Evolutionary conservation across 768 basidiomycete species (phyloP), one percentile per base, ranked within the genome.

Genomic region (Lentinula edodes): DNA sequence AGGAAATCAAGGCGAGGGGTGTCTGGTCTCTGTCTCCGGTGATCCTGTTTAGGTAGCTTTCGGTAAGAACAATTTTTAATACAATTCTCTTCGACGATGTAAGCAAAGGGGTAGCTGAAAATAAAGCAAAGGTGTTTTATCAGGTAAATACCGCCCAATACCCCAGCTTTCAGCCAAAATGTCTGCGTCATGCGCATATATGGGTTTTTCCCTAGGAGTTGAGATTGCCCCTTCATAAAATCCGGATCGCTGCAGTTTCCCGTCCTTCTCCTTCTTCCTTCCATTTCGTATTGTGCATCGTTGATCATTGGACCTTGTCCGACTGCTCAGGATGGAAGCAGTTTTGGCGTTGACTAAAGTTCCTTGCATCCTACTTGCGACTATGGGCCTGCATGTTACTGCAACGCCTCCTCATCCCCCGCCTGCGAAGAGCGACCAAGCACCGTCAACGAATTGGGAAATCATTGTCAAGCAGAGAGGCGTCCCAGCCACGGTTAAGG

Each of bases 321-420:
- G 1, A 20, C 28, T 52, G 39, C 15, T 32, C 23, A 38, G 28
- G 10, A 59, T 35, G 43, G 18, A 15, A 46, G n/a, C 15, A n/a
- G 23, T 59, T 34, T 23, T 70, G 66, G 64, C 74, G 39, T 66
- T 78, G 46, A 46, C 77, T 52, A 79, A 76, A 63, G 70, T 83
- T 51, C 79, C 80, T 5, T 76, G 76, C 67, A 73, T 78, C 48
- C 65, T 82, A 41, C 69, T 76, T 16, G 73, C 78, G 16, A 78
- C 78, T 66, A 59, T 77, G 52, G 79, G 77, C 32, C 67, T 83
- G 15, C 80, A 81, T 35, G 68, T 74, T 34, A 74, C 79, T 20
- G 70, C 75, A 38, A 83, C 83, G 1, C 79, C 83, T 43, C 83
- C 77, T 23, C 72, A 78, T 39, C 75, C 77, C 16, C 78, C 77